These are phyloP conservation scores for Akanthomyces muscarius DNA, from an alignment of 2,329 filamentous ascomycete species.

Conservation along the genomic window DNA sequence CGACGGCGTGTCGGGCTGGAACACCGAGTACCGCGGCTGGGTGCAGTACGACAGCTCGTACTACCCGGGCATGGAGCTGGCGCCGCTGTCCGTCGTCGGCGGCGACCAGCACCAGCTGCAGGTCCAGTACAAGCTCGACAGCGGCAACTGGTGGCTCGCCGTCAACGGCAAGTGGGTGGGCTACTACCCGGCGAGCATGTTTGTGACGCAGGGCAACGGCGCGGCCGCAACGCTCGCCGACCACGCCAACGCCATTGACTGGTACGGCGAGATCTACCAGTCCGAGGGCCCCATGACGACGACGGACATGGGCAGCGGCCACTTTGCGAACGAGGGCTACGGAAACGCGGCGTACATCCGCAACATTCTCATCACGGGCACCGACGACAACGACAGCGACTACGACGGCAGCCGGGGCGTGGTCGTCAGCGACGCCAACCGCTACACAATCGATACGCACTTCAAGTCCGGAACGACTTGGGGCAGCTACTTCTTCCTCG, in stretches of 20 bases:
- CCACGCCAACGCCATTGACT: constrained; percentile 11
- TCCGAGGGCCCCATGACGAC: constrained; percentile 12
- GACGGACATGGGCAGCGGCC: constrained; percentile 19
- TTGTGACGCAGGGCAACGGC: constrained; percentile 7
- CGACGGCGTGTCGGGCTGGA: constrained; percentile 17
- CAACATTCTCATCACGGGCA: constrained; percentile 10
- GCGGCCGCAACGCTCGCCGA: constrained; percentile 12
- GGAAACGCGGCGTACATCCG: constrained; percentile 18
- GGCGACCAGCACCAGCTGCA: constrained; percentile 13
- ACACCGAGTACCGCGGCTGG: constrained; percentile 18
- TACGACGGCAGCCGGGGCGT: constrained; percentile 16
- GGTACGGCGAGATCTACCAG: constrained; percentile 20
- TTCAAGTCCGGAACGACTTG: constrained; percentile 9
- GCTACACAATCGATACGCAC: constrained; percentile 18
- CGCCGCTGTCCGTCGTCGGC: constrained; percentile 11
- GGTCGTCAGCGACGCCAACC: constrained; percentile 14
- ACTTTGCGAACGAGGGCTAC: constrained; percentile 14
- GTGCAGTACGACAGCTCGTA: constrained; percentile 16
- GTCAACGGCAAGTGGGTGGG: constrained; percentile 16
- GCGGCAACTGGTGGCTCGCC: constrained; percentile 18
- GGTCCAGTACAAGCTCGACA: constrained; percentile 10
- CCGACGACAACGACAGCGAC: background rate
- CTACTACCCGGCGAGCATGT: constrained; percentile 17
- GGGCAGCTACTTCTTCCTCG: constrained; percentile 18
- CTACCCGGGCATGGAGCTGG: constrained; percentile 18